Conservation (phyloP, 1,284 basidiomycete genomes). For the Microstroma glucosiphilum region DNA sequence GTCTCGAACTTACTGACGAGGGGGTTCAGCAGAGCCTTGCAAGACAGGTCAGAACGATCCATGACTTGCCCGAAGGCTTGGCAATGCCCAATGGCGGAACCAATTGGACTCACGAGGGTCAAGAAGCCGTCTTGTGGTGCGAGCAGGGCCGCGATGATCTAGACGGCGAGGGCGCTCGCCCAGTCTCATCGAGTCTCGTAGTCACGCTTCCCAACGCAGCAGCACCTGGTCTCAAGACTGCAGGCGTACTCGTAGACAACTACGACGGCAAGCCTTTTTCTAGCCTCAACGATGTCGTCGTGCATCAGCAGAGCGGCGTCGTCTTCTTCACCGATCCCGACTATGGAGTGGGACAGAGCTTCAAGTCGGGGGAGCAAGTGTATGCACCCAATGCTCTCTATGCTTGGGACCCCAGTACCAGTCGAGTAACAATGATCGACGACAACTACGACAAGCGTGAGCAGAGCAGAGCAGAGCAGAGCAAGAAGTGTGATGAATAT, state of each 20-base stretch:
- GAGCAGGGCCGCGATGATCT: conserved; percentile 19
- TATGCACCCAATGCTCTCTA: conserved; percentile 32
- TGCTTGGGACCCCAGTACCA: conserved; percentile 20
- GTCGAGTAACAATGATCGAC: conserved; percentile 21
- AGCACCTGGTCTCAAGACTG: too few relatives aligned
- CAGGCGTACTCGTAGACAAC: conserved; percentile 5
- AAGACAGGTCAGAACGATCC: neutral
- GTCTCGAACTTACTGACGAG: conserved; percentile 18
- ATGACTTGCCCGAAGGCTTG: neutral
- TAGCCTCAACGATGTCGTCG: conserved; percentile 30
- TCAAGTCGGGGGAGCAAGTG: conserved; percentile 16
- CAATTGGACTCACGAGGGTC: conserved; percentile 1
- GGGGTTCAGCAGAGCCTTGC: conserved; percentile 11
- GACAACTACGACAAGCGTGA: conserved; percentile 21
- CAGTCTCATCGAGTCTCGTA: neutral
- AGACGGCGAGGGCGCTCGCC: conserved; percentile 3
- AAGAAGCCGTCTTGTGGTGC: conserved; percentile 30
- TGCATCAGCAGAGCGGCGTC: conserved; percentile 21
- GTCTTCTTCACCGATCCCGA: conserved; percentile 35
- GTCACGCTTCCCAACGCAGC: too few relatives aligned
- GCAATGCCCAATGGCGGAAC: conserved; percentile 1
- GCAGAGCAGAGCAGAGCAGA: neutral
- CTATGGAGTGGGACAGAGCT: conserved; percentile 32
- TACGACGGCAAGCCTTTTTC: conserved; percentile 26
- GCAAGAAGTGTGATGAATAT: too few relatives aligned